Percentiles rank a stretch among this genome's conserved stretches.
These are phyloP conservation scores for Suillus americanus DNA, from an alignment of 768 basidiomycete genomes.

Conservation along the genomic window DNA sequence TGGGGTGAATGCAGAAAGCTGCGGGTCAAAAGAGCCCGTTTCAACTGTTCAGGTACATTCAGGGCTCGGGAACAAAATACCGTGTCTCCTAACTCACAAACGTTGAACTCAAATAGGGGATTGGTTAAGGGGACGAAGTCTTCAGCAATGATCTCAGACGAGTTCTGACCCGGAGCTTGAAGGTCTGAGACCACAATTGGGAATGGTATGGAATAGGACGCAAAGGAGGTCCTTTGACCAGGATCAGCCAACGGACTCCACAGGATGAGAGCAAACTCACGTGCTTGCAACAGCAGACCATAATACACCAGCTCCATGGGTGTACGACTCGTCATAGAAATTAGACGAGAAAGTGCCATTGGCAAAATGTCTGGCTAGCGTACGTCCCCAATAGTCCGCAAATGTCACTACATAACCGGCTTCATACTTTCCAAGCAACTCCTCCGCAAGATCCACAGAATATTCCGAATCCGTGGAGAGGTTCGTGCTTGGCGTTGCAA, in stretches of 20 bases:
- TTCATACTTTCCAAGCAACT: constrained; percentile 29
- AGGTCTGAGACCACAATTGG: constrained; percentile 37
- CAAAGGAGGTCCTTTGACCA: constrained; percentile 30
- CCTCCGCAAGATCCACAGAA: constrained; percentile 20
- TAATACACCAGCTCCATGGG: constrained; percentile 35
- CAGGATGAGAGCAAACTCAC: constrained; percentile 21
- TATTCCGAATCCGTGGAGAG: constrained; percentile 16
- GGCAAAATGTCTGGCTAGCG: constrained; percentile 36
- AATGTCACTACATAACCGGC: constrained; percentile 33
- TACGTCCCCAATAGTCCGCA: constrained; percentile 27
- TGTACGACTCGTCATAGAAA: constrained; percentile 27
- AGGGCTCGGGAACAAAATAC: neutral
- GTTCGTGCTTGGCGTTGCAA: constrained; percentile 21
- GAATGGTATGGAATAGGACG: constrained; percentile 35
- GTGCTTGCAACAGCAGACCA: constrained; percentile 34
- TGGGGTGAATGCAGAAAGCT: constrained; percentile 44
- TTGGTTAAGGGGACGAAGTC: constrained; percentile 30
- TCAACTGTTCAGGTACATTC: constrained; percentile 26
- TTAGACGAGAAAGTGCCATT: constrained; percentile 36
- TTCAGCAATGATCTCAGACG: constrained; percentile 19
- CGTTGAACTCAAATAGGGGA: constrained; percentile 37
- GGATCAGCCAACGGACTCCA: constrained; percentile 4
- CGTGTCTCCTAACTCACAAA: constrained; percentile 21
- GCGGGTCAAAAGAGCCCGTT: constrained; percentile 43
- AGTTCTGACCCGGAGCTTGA: constrained; percentile 24